phyloP scores from a whole-genome alignment of 192 early-diverging fungal species.

The Mortierella claussenii region DNA sequence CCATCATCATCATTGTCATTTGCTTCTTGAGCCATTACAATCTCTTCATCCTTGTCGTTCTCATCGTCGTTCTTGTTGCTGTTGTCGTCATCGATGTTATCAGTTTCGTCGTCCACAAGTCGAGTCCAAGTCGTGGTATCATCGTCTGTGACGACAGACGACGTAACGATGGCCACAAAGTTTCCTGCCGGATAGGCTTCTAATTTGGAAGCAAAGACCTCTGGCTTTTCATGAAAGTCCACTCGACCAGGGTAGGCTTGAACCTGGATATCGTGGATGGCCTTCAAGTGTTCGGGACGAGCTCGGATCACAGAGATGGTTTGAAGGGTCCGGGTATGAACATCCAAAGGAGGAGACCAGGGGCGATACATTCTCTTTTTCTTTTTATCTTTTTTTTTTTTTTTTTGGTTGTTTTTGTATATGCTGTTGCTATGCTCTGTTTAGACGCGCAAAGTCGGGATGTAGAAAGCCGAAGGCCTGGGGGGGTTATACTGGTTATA shows the following conservation, averaged over 20 bases:
- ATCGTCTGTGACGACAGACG: slow-evolving; percentile 40
- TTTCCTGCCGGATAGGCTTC: slow-evolving; percentile 43
- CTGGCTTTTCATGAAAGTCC: slow-evolving; percentile 31
- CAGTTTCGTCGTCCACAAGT: too few relatives aligned
- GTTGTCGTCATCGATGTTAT: background rate
- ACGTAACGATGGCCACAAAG: slow-evolving; percentile 40
- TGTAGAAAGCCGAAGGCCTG: too few relatives aligned
- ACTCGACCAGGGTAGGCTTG: slow-evolving; percentile 18
- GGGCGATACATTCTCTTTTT: background rate
- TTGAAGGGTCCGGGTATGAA: slow-evolving; percentile 21
- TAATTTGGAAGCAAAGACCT: slow-evolving; percentile 38
- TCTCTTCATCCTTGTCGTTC: background rate
- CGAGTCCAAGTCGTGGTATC: slow-evolving; percentile 42
- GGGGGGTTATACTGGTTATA: too few relatives aligned
- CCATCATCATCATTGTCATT: slow-evolving; percentile 4
- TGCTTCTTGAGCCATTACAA: background rate
- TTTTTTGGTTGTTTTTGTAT: too few relatives aligned
- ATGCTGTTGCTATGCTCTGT: too few relatives aligned
- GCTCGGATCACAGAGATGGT: slow-evolving; percentile 25
- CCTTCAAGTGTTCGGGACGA: slow-evolving; percentile 21
- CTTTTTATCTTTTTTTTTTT: background rate
- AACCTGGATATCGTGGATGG: slow-evolving; percentile 33
- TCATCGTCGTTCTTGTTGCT: background rate
- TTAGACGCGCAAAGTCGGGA: too few relatives aligned
- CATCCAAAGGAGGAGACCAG: slow-evolving; percentile 45